Conservation (phyloP, 1,139 yeast species). For the Arxiozyma slooffiae region DNA sequence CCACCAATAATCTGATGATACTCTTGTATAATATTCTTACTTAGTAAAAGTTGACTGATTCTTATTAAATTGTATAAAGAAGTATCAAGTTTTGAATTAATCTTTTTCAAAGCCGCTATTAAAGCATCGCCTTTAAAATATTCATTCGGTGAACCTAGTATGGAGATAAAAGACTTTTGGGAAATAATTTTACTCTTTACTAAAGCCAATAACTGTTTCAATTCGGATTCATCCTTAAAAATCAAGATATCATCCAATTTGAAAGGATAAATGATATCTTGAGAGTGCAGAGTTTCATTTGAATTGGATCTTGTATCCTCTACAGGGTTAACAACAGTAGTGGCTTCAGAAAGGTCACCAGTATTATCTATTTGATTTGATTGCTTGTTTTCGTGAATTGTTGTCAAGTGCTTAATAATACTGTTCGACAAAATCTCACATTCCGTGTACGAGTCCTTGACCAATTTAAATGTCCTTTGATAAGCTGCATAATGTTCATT, state of each 20-base stretch:
- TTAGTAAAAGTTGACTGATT: slow-evolving; percentile 17
- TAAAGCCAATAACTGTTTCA: slow-evolving; percentile 13
- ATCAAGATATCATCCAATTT: slow-evolving; percentile 10
- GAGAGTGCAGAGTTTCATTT: neutral
- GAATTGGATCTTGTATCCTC: neutral
- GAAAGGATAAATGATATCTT: slow-evolving; percentile 6
- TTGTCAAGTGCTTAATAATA: neutral
- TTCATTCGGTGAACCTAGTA: slow-evolving; percentile 23
- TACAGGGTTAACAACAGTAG: neutral
- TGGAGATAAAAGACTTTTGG: slow-evolving; percentile 21
- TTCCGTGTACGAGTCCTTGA: slow-evolving; percentile 12
- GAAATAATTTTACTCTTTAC: slow-evolving; percentile 17
- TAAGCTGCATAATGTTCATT: too few species aligned
- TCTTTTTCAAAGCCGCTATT: slow-evolving; percentile 10
- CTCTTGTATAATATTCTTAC: slow-evolving; percentile 10
- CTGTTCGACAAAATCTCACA: slow-evolving; percentile 2
- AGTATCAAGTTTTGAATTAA: slow-evolving; percentile 11
- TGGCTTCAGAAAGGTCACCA: neutral
- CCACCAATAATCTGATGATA: slow-evolving; percentile 6
- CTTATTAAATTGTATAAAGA: slow-evolving; percentile 19
- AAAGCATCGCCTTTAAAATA: slow-evolving; percentile 14
- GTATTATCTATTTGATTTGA: neutral
- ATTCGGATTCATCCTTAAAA: slow-evolving; percentile 12
- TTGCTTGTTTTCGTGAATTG: neutral
- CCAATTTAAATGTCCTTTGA: slow-evolving; percentile 8